Percentiles rank a stretch among this genome's conserved stretches.
Evolutionary conservation across 148 eudicot genomes (phyloP).

Genomic region (Camellia japonica): DNA sequence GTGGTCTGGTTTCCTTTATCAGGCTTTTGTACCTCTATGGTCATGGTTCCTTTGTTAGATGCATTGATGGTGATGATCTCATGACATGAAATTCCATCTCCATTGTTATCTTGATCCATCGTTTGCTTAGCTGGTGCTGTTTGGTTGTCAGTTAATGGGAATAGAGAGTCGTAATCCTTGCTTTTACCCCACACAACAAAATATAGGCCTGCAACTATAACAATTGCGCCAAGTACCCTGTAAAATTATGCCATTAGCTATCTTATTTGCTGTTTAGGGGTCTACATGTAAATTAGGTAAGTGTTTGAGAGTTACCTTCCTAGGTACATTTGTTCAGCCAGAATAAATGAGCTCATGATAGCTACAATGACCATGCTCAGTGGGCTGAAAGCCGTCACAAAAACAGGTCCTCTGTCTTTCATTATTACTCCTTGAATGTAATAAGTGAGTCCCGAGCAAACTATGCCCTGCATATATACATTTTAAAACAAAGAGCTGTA

Average conservation of each 20-base stretch:
- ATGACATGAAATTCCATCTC: constrained; percentile 13
- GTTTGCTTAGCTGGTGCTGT: constrained; percentile 26
- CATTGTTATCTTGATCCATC: constrained; percentile 9
- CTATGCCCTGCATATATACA: constrained; percentile 57
- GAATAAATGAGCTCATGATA: constrained; percentile 58
- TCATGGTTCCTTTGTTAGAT: constrained; percentile 12
- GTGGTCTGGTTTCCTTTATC: constrained; percentile 11
- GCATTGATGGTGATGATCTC: constrained; percentile 25
- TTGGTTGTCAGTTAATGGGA: constrained; percentile 27
- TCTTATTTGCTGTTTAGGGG: constrained; percentile 6
- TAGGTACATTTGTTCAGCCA: constrained; percentile 69
- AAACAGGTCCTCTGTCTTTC: constrained; percentile 89
- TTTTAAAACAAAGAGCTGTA: neutral
- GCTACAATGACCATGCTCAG: constrained; percentile 88
- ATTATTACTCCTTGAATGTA: constrained; percentile 87
- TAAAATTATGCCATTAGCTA: constrained; percentile 15
- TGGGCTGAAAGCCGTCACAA: constrained; percentile 89
- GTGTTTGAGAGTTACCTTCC: constrained; percentile 60
- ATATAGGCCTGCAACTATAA: constrained; percentile 60
- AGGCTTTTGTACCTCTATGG: neutral
- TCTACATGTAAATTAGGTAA: neutral
- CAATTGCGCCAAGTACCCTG: constrained; percentile 61
- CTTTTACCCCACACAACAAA: constrained; percentile 72
- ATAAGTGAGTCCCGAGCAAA: constrained; percentile 78
- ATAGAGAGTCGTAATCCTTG: constrained; percentile 40